Conservation (phyloP, 23 red algal species). For the Gracilaria domingensis region DNA sequence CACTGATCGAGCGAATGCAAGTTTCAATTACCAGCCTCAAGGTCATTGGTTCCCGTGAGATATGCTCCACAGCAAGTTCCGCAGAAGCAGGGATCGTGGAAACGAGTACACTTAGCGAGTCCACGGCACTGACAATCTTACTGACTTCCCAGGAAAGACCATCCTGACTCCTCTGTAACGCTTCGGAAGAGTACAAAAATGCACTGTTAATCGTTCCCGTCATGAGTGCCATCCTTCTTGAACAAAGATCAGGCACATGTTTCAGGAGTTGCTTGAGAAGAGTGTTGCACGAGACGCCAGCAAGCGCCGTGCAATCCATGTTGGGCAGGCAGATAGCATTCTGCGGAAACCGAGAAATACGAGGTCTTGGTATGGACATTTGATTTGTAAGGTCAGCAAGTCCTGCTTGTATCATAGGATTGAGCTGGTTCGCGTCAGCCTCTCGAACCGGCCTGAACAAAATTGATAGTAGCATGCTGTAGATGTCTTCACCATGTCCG, state of each 20-base stretch:
- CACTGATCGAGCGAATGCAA: conserved; percentile 68
- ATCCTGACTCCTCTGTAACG: conserved; percentile 43
- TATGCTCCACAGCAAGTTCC: conserved; percentile 42
- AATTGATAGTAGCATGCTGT: conserved; percentile 47
- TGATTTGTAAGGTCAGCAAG: conserved; percentile 26
- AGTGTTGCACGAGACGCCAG: conserved; percentile 61
- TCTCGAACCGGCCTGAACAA: conserved; percentile 67
- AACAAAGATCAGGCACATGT: conserved; percentile 47
- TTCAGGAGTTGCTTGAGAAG: conserved; percentile 47
- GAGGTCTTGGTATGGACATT: conserved; percentile 19
- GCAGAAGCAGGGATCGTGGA: conserved; percentile 35
- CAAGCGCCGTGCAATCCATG: conserved; percentile 65
- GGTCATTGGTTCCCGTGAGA: conserved; percentile 43
- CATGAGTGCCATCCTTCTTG: conserved; percentile 45
- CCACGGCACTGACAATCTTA: conserved; percentile 58
- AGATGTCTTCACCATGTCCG: conserved; percentile 48
- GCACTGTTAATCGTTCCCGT: conserved; percentile 71
- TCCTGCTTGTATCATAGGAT: conserved; percentile 1
- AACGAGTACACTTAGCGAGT: conserved; percentile 48
- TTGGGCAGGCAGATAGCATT: conserved; percentile 59
- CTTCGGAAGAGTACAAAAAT: conserved; percentile 62
- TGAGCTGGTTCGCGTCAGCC: conserved; percentile 43
- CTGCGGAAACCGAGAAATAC: conserved; percentile 51
- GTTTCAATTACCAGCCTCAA: conserved; percentile 64
- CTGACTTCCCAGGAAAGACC: conserved; percentile 52